A percentile compares a stretch with the other conserved stretches of the same genome.
Conservation (phyloP, 495 filamentous ascomycete genomes). For the Neurospora tetrasperma region DNA sequence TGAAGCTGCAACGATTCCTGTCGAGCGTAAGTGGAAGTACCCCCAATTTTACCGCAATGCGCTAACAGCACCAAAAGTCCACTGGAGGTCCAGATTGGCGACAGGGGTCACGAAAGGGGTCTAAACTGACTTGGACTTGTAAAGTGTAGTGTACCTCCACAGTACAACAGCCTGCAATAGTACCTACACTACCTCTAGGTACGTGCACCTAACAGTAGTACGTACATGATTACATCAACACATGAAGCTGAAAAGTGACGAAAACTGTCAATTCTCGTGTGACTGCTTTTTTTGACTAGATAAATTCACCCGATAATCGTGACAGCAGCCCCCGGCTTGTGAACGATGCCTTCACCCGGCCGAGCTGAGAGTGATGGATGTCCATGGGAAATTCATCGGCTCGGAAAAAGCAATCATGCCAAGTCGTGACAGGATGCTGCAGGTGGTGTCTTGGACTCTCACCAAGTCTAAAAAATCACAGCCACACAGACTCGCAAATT, state of each 20-base stretch:
- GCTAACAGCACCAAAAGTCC: background rate
- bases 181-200: too few relatives aligned
- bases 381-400: background rate
- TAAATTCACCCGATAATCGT: background rate
- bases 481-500: background rate
- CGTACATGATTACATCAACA: background rate
- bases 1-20: background rate
- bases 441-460: background rate
- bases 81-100: background rate
- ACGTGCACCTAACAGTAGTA: background rate
- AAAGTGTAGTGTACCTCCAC: background rate
- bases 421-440: background rate
- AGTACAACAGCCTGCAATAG: background rate
- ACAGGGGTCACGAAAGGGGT: slow-evolving; percentile 1
- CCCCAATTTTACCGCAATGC: background rate
- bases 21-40: too few relatives aligned
- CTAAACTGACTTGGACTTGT: background rate
- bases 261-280: background rate
- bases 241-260: background rate
- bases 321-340: background rate
- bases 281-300: background rate
- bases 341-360: background rate
- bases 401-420: background rate
- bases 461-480: background rate
- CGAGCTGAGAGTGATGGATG: background rate